These are phyloP conservation scores for Alternaria triticimaculans DNA, from an alignment of 2,329 filamentous ascomycete species.

Conservation along the genomic window DNA sequence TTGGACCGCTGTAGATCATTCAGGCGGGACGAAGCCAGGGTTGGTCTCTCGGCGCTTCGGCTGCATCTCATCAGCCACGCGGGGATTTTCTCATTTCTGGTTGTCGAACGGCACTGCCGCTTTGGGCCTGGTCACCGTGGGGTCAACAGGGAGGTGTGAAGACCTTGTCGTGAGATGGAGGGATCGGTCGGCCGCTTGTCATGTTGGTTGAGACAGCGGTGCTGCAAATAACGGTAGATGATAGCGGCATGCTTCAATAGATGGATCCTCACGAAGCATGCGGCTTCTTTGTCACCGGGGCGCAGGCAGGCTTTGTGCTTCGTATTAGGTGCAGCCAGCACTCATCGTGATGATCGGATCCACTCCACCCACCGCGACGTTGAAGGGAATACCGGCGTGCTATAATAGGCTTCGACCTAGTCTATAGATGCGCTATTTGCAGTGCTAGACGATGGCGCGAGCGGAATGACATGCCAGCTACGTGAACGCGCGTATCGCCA, in stretches of 20 bases:
- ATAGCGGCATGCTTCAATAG: slow-evolving; percentile 17
- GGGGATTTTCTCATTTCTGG: slow-evolving; percentile 40
- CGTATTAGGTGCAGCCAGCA: slow-evolving; percentile 18
- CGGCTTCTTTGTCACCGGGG: slow-evolving; percentile 27
- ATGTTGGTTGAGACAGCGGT: slow-evolving; percentile 14
- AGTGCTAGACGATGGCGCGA: slow-evolving; percentile 5
- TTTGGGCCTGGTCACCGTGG: slow-evolving; percentile 42
- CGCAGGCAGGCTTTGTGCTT: slow-evolving; percentile 21
- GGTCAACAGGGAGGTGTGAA: slow-evolving; percentile 26
- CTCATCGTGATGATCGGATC: slow-evolving; percentile 16
- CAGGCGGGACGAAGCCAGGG: slow-evolving; percentile 43
- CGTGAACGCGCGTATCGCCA: slow-evolving; percentile 31
- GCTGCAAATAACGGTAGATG: slow-evolving; percentile 16
- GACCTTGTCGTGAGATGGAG: slow-evolving; percentile 17
- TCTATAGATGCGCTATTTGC: slow-evolving; percentile 7
- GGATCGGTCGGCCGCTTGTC: slow-evolving; percentile 14
- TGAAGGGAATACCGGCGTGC: background rate
- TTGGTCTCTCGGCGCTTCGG: slow-evolving; percentile 41
- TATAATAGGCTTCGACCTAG: slow-evolving; percentile 4
- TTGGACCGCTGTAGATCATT: slow-evolving; percentile 47
- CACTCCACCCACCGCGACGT: slow-evolving; percentile 8
- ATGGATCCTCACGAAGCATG: slow-evolving; percentile 10
- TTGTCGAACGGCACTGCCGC: slow-evolving; percentile 45
- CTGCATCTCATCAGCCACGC: slow-evolving; percentile 44
- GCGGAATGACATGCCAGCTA: slow-evolving; percentile 12